Percentiles rank a stretch among this genome's conserved stretches.
phyloP scores from a whole-genome alignment of 441 rosid species.

The Euphorbia corollata region DNA sequence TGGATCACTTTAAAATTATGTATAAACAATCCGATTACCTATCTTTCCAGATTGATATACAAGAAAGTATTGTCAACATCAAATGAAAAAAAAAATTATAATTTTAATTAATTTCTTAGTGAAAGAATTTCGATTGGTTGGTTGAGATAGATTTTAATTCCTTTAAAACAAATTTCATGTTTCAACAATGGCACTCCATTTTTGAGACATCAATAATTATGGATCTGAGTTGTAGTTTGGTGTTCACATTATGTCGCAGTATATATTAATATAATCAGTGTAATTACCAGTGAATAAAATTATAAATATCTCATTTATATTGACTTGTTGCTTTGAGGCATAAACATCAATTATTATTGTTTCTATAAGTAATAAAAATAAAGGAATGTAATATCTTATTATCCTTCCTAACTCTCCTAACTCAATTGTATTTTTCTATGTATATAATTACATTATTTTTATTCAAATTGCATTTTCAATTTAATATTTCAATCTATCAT shows the following conservation, averaged over 20 bases:
- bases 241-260: background rate
- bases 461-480: no score
- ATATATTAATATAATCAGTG: background rate
- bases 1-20: background rate
- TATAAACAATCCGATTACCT: background rate
- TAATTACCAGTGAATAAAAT: background rate
- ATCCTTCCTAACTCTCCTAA: no score
- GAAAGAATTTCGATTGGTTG: background rate
- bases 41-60: background rate
- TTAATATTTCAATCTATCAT: no score
- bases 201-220: conserved; percentile 6
- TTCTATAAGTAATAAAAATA: no score
- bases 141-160: background rate
- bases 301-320: background rate
- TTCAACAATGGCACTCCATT: background rate
- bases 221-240: conserved; percentile 4
- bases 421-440: no score
- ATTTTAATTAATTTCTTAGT: background rate
- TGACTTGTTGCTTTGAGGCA: background rate
- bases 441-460: no score
- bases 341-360: no score
- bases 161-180: background rate
- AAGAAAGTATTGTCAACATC: conserved; percentile 2
- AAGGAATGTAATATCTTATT: no score
- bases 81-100: background rate